Evolutionary conservation across 2,329 filamentous ascomycete species (phyloP).

Genomic region (Leptographium procerum): DNA sequence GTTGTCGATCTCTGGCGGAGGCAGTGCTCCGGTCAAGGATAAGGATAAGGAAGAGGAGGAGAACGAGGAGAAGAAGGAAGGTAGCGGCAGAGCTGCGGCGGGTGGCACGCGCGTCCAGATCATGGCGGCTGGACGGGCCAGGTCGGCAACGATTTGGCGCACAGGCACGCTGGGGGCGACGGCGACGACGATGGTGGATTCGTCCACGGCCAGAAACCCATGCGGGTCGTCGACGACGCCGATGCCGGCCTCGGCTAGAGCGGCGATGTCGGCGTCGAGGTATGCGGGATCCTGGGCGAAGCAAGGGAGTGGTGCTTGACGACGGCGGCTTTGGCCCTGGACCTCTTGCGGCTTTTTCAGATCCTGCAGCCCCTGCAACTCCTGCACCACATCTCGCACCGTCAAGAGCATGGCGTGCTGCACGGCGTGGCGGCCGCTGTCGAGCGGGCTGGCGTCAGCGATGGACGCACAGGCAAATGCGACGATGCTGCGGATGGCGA

Average conservation of each 20-base stretch:
- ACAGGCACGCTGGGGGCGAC: conserved; percentile 18
- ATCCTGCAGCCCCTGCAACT: not conserved
- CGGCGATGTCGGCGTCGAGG: conserved; percentile 10
- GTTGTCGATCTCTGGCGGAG: not conserved
- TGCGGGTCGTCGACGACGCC: conserved; percentile 19
- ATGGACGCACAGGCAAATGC: conserved; percentile 11
- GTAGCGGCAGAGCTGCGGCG: too few relatives aligned
- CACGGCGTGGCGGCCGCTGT: conserved; percentile 2
- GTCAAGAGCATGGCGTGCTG: conserved; percentile 14
- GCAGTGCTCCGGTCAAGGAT: too few relatives aligned
- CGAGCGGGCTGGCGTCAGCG: conserved; percentile 2
- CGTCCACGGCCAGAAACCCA: conserved; percentile 21
- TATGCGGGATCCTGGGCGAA: conserved; percentile 20
- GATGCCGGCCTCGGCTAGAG: conserved; percentile 15
- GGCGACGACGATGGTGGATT: conserved; percentile 18
- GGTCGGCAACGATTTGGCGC: conserved; percentile 21
- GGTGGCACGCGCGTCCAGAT: conserved; percentile 13
- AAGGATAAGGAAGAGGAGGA: not conserved
- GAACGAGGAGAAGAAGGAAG: not conserved
- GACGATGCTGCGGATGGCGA: conserved; percentile 8
- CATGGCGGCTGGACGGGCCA: conserved; percentile 20
- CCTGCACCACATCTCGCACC: conserved; percentile 10
- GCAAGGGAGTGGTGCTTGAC: conserved; percentile 4
- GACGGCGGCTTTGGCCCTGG: not conserved
- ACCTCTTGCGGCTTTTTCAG: not conserved